These are phyloP conservation scores for Microbotryomycetes sp. DNA, from an alignment of 1,284 basidiomycete genomes.

Conservation along the genomic window DNA sequence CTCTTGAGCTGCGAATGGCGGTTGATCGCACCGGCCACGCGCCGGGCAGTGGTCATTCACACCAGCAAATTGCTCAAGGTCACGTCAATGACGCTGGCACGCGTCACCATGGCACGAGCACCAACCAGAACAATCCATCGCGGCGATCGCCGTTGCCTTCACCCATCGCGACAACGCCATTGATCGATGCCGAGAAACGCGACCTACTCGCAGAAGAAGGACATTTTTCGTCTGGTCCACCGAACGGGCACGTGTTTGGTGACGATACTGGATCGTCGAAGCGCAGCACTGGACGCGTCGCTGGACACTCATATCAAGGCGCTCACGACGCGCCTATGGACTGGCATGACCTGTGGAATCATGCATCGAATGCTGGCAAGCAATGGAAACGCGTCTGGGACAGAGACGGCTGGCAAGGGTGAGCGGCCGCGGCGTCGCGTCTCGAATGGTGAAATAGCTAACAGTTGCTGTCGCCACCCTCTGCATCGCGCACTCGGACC, in stretches of 20 bases:
- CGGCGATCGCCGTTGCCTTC: neutral
- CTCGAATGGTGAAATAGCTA: no score
- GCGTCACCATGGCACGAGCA: no score
- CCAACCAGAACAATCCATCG: no score
- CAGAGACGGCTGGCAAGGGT: neutral
- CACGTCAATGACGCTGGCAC: no score
- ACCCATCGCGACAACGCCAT: conserved; percentile 1
- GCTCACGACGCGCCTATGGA: neutral
- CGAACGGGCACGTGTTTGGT: neutral
- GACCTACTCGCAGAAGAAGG: neutral
- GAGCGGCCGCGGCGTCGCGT: no score
- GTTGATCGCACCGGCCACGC: no score
- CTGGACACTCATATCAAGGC: neutral
- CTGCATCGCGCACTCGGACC: no score
- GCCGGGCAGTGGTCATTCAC: no score
- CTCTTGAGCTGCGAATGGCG: no score
- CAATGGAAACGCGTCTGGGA: neutral
- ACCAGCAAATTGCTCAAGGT: no score
- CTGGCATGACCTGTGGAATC: neutral
- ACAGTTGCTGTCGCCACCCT: no score
- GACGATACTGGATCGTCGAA: neutral
- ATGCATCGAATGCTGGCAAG: neutral
- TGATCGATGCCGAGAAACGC: neutral
- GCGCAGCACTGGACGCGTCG: neutral
- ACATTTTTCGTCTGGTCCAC: neutral